Evolutionary conservation across 129 eudicot genomes (phyloP), one percentile per base, ranked within the genome.

Genomic region (Pulicaria dysenterica): DNA sequence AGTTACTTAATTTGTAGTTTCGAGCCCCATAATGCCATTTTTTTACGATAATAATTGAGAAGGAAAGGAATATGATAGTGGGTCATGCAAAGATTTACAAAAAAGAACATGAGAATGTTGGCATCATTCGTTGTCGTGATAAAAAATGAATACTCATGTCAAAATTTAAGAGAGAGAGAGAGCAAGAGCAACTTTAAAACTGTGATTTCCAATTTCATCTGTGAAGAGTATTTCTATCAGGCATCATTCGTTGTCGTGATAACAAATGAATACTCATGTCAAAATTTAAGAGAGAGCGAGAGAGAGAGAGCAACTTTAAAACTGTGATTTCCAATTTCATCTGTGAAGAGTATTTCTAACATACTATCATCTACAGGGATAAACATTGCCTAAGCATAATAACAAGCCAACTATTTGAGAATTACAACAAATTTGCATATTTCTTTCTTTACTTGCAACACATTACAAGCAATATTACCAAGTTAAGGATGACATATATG

Each of bases 401-500:
- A 62, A n/a, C 64, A 74, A 19, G 36, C 34, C 44, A 64, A 24
- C 34, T 24, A 55, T 24, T 53, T 41, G 65, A 64, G 31, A 4
- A 31, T 44, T 42, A 54, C 48, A 49, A 43, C 45, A 34, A 1
- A 63, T 43, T 49, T 12, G 36, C 72, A 63, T 7, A 51, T 50
- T 74, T 13, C 49, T 74, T 70, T 39, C 43, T 51, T 64, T 64
- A 41, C 41, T 47, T 44, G n/a, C 72, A 50, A 4, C 17, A 60
- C 13, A 9, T 15, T 49, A 34, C 14, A 8, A n/a, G 42, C 16
- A 67, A 36, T 10, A 37, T 54, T 54, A 48, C 34, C 57, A 7
- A 39, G 68, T 24, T 10, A 40, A 39, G 49, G 37, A 11, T 7
- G 8, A 31, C 15, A 14, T 53, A 10, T 34, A 42, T 67, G 58